Base-by-base conservation (phyloP, 805 yeast genomes). In the Saccharomycopsis guyanensis region DNA sequence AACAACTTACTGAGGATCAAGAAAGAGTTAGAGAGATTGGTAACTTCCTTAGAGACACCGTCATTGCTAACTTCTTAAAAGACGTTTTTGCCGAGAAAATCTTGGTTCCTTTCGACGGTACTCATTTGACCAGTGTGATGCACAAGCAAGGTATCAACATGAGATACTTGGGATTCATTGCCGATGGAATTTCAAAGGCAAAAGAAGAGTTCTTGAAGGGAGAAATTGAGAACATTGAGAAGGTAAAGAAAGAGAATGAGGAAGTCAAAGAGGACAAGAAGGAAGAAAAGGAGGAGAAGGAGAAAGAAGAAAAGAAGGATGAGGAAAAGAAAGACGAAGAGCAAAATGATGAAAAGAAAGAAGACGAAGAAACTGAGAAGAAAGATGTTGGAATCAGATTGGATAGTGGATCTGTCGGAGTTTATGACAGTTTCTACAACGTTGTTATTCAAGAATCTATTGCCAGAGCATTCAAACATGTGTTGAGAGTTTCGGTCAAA, bases 71-170 rank as follows among this genome's bases (percentile, higher is more conserved):
- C 45, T 78, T 80, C 51, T 66, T 87, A 54, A 61, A 62, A 12
- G 84, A 78, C 20, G 62, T 85, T 23, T 55, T 63, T 7, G 66
- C 72, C 15, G 66, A 68, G 6, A 63, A 68, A 18, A 53, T 63
- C 7, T 66, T 72, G 42, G 75, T 80, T 33, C 96, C 97, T 38
- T 68, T 84, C 47, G 95, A 88, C 59, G 96, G 97, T 54, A 59
- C 65, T 3, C 93, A 88, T 57, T 73, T 93, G 56, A 66, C 85
- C 16, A 67, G 71, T 36, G 60, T 72, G 44, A 64, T 91, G 64
- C 98, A 93, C 63, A 75, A 75, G 52, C 69, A 71, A 46, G 98
- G 98, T 70, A 80, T 91, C 61, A 89, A 87, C 62, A 60, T 89
- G 65, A 82, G 97, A 68, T 91, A 91, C 59, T 71, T 91, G 57